Percentiles rank a stretch among this genome's conserved stretches.
phyloP scores from a whole-genome alignment of 208 protist species.

The Balamuthia mandrillaris region DNA sequence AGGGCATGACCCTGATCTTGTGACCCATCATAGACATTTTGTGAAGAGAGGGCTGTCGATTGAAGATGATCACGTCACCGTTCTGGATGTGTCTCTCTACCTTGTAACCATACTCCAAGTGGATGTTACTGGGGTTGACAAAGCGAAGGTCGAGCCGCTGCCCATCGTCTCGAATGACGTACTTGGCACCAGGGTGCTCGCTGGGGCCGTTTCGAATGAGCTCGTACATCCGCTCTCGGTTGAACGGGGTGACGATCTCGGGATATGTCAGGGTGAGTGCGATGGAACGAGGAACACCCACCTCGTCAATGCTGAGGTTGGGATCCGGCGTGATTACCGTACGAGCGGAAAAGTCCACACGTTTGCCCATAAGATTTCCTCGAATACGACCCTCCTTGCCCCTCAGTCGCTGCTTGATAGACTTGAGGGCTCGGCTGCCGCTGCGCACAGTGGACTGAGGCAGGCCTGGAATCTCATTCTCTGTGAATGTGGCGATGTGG shows the following conservation, averaged over 20 bases:
- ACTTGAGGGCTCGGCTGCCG: constrained; percentile 89
- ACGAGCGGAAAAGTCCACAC: constrained; percentile 98
- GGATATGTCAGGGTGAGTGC: constrained; percentile 98
- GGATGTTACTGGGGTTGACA: constrained; percentile 76
- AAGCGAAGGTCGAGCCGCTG: constrained; percentile 85
- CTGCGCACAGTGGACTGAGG: constrained; percentile 62
- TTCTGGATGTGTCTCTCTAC: constrained; percentile 97
- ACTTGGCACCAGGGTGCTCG: constrained; percentile 86
- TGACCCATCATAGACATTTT: constrained; percentile 99
- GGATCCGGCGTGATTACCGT: constrained; percentile 99
- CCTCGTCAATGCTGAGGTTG: constrained; percentile 92
- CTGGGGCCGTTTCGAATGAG: constrained; percentile 88
- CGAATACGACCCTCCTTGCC: constrained; percentile 98
- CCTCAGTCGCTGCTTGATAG: constrained; percentile 96
- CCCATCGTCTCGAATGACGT: constrained; percentile 77
- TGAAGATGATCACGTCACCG: constrained; percentile 99
- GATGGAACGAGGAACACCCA: constrained; percentile 97
- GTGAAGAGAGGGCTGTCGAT: constrained; percentile 99
- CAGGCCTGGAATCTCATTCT: constrained; percentile 95
- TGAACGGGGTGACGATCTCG: constrained; percentile 96
- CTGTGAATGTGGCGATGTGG: constrained; percentile 92
- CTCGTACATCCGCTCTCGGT: constrained; percentile 84
- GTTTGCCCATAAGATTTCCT: constrained; percentile 99
- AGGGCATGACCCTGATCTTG: constrained; percentile 92
- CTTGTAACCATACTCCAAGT: constrained; percentile 81